A percentile compares a stretch with the other conserved stretches of the same genome.
Evolutionary conservation across 371 early-diverging fungal genomes (phyloP).

Genomic region (Lichtheimia hyalospora): DNA sequence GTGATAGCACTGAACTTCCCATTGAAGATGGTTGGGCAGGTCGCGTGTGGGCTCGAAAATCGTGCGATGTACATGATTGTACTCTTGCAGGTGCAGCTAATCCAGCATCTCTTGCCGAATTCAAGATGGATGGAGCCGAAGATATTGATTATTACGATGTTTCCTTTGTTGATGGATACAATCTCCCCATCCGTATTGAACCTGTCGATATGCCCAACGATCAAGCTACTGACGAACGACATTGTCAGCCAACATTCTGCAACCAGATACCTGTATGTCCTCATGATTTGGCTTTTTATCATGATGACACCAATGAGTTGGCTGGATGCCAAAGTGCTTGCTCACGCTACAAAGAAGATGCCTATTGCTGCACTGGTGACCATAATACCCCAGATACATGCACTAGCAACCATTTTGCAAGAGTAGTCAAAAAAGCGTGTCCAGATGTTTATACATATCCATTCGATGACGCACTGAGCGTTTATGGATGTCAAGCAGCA

Average conservation of each 20-base stretch:
- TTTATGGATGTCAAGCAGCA: conserved; percentile 14
- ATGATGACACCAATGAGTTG: not conserved
- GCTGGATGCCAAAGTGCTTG: conserved; percentile 25
- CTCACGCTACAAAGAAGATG: conserved; percentile 21
- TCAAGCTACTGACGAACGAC: conserved; percentile 12
- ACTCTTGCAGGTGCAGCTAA: conserved; percentile 24
- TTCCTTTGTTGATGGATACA: conserved; percentile 48
- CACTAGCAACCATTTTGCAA: conserved; percentile 16
- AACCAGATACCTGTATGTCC: conserved; percentile 14
- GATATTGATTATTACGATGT: conserved; percentile 42
- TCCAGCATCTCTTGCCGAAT: conserved; percentile 44
- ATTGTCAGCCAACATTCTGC: conserved; percentile 28
- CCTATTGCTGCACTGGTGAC: conserved; percentile 30
- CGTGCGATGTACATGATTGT: conserved; percentile 23
- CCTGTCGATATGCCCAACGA: conserved; percentile 10
- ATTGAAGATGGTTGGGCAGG: conserved; percentile 29
- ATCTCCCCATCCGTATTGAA: conserved; percentile 29
- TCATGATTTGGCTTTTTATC: conserved; percentile 9
- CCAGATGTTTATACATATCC: conserved; percentile 37
- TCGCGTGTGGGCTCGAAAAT: conserved; percentile 33
- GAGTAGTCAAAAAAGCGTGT: conserved; percentile 25
- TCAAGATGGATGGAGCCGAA: conserved; percentile 24
- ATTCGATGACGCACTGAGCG: conserved; percentile 16
- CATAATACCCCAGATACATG: conserved; percentile 24
- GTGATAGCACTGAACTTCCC: conserved; percentile 4